Evolutionary conservation across 331 rosid genomes (phyloP).

Genomic region (Ulmus americana): DNA sequence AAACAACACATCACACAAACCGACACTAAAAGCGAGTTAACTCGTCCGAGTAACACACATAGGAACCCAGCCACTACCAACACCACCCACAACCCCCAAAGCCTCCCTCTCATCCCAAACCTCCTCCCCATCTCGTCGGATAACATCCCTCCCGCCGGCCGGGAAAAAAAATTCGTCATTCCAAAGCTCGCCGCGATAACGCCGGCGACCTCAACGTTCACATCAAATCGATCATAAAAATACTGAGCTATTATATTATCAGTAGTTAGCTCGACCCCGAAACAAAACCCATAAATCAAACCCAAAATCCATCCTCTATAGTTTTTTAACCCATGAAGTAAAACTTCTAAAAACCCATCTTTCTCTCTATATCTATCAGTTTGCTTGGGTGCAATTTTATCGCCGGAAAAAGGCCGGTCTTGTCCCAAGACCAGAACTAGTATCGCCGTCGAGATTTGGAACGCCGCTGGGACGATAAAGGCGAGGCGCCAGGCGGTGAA

Average conservation of each 20-base stretch:
- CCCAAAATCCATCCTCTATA: slow-evolving; percentile 55
- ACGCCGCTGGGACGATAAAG: slow-evolving; percentile 35
- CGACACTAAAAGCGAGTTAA: slow-evolving; percentile 40
- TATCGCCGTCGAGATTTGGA: slow-evolving; percentile 33
- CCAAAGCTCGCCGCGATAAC: slow-evolving; percentile 54
- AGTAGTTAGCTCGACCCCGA: slow-evolving; percentile 50
- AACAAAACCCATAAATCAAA: slow-evolving; percentile 33
- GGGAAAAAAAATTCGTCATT: slow-evolving; percentile 40
- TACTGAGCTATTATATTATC: slow-evolving; percentile 52
- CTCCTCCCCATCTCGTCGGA: slow-evolving; percentile 43
- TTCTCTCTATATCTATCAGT: not conserved
- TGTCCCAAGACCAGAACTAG: slow-evolving; percentile 41
- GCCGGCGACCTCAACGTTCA: slow-evolving; percentile 42
- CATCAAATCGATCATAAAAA: slow-evolving; percentile 43
- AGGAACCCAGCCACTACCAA: slow-evolving; percentile 42
- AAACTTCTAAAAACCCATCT: slow-evolving; percentile 3
- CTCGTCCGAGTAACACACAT: slow-evolving; percentile 46
- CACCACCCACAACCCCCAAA: slow-evolving; percentile 51
- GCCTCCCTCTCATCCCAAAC: slow-evolving; percentile 51
- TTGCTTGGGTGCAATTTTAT: not conserved
- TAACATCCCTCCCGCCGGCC: slow-evolving; percentile 47
- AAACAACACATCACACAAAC: slow-evolving; percentile 43
- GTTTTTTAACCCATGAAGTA: slow-evolving; percentile 26
- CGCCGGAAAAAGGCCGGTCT: slow-evolving; percentile 31
- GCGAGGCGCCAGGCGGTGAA: slow-evolving; percentile 46